These are phyloP conservation scores for Aspergillus asperescens DNA, from an alignment of 495 filamentous ascomycete species.

Conservation along the genomic window DNA sequence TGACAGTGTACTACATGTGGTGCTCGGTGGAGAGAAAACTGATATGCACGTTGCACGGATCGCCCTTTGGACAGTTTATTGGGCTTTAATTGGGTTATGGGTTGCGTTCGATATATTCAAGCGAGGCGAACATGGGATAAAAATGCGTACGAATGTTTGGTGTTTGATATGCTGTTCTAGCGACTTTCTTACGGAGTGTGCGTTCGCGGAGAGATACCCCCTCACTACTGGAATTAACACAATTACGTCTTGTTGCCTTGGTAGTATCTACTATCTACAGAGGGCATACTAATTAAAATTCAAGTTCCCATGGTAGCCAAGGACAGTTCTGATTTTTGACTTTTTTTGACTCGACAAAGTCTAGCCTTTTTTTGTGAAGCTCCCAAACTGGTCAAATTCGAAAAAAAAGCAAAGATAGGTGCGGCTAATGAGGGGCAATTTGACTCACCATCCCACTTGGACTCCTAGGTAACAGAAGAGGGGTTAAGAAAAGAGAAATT, in stretches of 20 bases:
- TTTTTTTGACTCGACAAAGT: not conserved
- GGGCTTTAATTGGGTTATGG: not conserved
- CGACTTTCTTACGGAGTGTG: not conserved
- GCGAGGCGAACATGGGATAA: conserved; percentile 2
- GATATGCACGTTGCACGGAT: conserved; percentile 5
- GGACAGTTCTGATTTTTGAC: not conserved
- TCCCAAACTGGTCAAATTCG: conserved; percentile 1
- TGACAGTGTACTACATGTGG: conserved; percentile 41
- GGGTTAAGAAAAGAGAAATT: conserved; percentile 16
- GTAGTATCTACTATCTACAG: no score
- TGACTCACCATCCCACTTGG: conserved; percentile 8
- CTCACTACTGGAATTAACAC: not conserved
- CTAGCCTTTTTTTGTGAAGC: conserved; percentile 5
- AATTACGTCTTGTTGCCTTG: no score
- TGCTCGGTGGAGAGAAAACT: conserved; percentile 46
- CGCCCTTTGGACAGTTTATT: not conserved
- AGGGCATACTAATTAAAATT: no score
- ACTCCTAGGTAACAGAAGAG: conserved; percentile 16
- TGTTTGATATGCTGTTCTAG: not conserved
- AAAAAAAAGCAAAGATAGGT: not conserved
- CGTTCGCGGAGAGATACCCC: not conserved
- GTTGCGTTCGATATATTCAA: conserved; percentile 7
- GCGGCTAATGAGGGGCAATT: conserved; percentile 12
- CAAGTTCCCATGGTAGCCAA: not conserved
- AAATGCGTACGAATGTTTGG: not conserved